Evolutionary conservation across 768 basidiomycete species (phyloP), one percentile per base, ranked within the genome.

Genomic region (Tephrocybe sp.): DNA sequence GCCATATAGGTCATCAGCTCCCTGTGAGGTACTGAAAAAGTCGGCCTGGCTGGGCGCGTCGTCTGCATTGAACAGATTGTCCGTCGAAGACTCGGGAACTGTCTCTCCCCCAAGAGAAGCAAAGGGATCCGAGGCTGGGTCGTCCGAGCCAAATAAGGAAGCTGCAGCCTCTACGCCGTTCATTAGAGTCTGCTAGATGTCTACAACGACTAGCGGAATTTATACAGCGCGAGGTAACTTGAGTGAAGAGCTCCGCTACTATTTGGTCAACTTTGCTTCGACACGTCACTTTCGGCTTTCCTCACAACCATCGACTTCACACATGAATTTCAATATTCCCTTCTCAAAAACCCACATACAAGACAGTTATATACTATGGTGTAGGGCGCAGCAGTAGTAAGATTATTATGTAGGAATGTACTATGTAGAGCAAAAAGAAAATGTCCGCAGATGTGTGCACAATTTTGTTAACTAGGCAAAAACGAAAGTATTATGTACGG

Each of bases 91-190:
- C 46, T 49, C 53, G 16, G 52, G 39, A 9, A 43, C 30, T 30
- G 45, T 39, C 13, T 52, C 47, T 48, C 71, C 67, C 40, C 81
- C 83, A 54, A 85, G 74, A 48, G 75, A 69, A 54, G 84, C 78
- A 70, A 87, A 87, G 46, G 80, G 79, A 69, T 88, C 85, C 30
- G 77, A 72, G 14, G 70, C 71, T 45, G 80, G 62, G 62, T 89
- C 85, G 30, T 80, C 79, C 46, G 79, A 69, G 54, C 83, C 87
- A 73, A 92, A 92, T 40, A 92, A 84, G 51, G 87, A 84, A 45
- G 89, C 85, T 32, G 90, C 90, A 58, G 87, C 83, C 73, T 89
- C 87, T 50, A 85, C 81, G 58, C 75, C 73, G 65, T 72, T 78
- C 85, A 87, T 86, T 61, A 61, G 44, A 33, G 39, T 23, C 20